Percentiles rank a stretch among this genome's conserved stretches.
These are phyloP conservation scores for Cyberlindnera xylosilytica DNA, from an alignment of 805 yeast species.

Conservation along the genomic window DNA sequence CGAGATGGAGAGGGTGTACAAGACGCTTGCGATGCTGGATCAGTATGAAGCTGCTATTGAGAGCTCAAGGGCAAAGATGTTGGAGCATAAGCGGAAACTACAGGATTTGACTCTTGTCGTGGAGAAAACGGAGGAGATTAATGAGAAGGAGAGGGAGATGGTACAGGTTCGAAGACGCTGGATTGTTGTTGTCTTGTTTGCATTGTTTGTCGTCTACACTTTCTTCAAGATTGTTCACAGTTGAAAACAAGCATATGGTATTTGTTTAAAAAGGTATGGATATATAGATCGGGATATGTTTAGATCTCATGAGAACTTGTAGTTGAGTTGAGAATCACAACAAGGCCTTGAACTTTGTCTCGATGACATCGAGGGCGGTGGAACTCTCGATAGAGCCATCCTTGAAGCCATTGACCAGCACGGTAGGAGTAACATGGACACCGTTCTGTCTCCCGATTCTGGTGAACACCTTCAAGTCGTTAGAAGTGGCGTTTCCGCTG, in stretches of 20 bases:
- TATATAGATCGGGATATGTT: too few relatives aligned
- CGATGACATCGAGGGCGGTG: slow-evolving; percentile 42
- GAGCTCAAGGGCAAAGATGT: slow-evolving; percentile 10
- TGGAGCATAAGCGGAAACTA: slow-evolving; percentile 13
- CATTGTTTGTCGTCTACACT: background rate
- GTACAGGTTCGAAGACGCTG: slow-evolving; percentile 6
- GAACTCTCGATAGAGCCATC: slow-evolving; percentile 60
- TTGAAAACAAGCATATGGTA: background rate
- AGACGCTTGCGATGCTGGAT: slow-evolving; percentile 11
- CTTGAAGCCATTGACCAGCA: slow-evolving; percentile 64
- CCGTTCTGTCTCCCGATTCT: slow-evolving; percentile 73
- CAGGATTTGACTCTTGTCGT: slow-evolving; percentile 11
- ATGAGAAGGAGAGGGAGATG: slow-evolving; percentile 4
- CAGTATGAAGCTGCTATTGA: slow-evolving; percentile 11
- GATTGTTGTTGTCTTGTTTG: background rate
- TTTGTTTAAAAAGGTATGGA: too few relatives aligned
- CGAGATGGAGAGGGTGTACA: slow-evolving; percentile 11
- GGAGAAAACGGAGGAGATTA: slow-evolving; percentile 12
- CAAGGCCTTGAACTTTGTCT: slow-evolving; percentile 23
- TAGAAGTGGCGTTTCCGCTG: slow-evolving; percentile 54
- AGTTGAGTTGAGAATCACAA: too few relatives aligned
- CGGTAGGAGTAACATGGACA: slow-evolving; percentile 84
- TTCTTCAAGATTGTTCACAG: background rate
- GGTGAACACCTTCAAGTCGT: slow-evolving; percentile 71
- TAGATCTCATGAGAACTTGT: too few relatives aligned